phyloP scores from a whole-genome alignment of 768 basidiomycete species.

The Leucocoprinus sp. region DNA sequence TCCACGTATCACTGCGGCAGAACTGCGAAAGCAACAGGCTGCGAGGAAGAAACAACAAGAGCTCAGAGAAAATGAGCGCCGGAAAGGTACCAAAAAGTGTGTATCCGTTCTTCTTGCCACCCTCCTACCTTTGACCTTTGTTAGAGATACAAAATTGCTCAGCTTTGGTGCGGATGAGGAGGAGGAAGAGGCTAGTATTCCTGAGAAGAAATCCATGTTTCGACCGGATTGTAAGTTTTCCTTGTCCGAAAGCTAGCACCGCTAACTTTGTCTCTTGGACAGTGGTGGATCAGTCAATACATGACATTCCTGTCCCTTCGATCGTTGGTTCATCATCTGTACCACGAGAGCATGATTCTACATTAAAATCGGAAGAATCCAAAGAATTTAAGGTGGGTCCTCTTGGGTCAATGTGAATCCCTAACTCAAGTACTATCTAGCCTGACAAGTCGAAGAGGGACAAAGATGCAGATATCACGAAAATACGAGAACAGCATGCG shows the following conservation, averaged over 20 bases:
- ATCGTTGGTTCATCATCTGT: conserved; percentile 26
- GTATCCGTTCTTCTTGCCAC: conserved; percentile 17
- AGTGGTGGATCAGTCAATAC: conserved; percentile 32
- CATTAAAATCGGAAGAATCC: conserved; percentile 6
- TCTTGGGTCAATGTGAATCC: not conserved
- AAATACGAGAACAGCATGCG: conserved; percentile 70
- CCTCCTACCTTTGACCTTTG: not conserved
- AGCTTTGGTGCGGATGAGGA: conserved; percentile 77
- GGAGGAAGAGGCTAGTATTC: conserved; percentile 44
- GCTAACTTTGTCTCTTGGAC: conserved; percentile 3
- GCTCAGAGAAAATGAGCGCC: conserved; percentile 64
- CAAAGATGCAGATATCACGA: conserved; percentile 45
- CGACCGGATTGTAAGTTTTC: conserved; percentile 70
- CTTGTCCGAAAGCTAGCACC: not conserved
- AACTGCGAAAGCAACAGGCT: conserved; percentile 75
- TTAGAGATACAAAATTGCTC: conserved; percentile 80
- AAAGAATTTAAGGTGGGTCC: conserved; percentile 12
- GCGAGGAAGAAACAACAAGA: conserved; percentile 74
- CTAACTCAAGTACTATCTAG: conserved; percentile 8
- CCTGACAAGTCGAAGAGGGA: conserved; percentile 32
- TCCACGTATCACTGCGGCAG: conserved; percentile 92
- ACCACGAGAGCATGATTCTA: conserved; percentile 12
- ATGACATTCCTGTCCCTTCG: conserved; percentile 28
- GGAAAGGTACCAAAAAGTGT: conserved; percentile 84
- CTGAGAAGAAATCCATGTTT: conserved; percentile 77